Conservation (phyloP, 169 alveolate species). For the Sarcocystis neurona region DNA sequence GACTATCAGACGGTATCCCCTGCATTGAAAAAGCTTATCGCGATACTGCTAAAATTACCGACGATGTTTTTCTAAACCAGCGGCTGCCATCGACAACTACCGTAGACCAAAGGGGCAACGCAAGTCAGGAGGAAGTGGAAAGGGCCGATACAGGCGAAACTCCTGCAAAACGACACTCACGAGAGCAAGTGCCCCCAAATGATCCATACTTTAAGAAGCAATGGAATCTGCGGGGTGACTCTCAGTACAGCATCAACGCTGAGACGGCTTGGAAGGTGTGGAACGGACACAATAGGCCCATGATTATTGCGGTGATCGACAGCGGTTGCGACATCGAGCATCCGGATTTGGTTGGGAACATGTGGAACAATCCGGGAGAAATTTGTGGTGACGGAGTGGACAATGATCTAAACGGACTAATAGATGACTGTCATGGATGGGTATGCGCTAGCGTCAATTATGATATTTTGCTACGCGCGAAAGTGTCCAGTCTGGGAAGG, state of each 20-base stretch:
- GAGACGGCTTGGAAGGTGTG: neutral
- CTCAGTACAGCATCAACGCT: neutral
- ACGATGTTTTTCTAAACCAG: neutral
- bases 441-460: conserved; percentile 2
- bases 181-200: neutral
- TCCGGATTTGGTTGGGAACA: conserved; percentile 65
- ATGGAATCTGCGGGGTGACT: neutral
- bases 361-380: conserved; percentile 70
- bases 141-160: neutral
- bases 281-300: conserved; percentile 5
- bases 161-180: neutral
- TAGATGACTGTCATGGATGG: conserved; percentile 72
- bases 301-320: conserved; percentile 26
- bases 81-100: neutral
- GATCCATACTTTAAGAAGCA: neutral
- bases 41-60: neutral
- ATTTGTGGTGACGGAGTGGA: conserved; percentile 70
- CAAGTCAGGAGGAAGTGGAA: neutral
- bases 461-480: neutral
- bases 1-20: neutral
- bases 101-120: neutral
- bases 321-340: conserved; percentile 49
- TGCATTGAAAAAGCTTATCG: neutral
- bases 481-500: neutral
- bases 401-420: conserved; percentile 70